A percentile compares a stretch with the other conserved stretches of the same genome.
Evolutionary conservation across 129 eudicot species (phyloP).

Genomic region (Tagetes erecta): DNA sequence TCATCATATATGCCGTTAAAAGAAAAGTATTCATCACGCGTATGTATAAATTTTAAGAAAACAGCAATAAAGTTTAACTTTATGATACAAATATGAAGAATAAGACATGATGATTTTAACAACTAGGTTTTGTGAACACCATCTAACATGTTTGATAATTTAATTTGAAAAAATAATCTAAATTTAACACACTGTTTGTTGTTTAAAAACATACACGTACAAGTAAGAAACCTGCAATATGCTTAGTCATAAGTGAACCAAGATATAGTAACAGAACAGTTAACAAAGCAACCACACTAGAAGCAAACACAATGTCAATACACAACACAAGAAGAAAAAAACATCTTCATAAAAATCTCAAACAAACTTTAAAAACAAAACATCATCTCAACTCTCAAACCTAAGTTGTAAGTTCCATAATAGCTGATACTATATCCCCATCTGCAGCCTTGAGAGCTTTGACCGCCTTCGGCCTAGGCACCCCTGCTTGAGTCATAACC

Average conservation of each 20-base stretch:
- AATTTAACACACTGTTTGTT: neutral
- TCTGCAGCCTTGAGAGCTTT: constrained; percentile 32
- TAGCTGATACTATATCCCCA: constrained; percentile 33
- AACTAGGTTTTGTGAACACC: no score
- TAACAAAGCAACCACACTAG: constrained; percentile 7
- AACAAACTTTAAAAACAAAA: constrained; percentile 13
- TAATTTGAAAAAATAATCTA: no score
- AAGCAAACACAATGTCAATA: constrained; percentile 12
- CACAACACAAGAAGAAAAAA: constrained; percentile 15
- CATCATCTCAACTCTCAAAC: neutral
- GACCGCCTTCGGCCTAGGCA: constrained; percentile 28
- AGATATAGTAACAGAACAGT: neutral
- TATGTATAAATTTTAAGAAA: no score
- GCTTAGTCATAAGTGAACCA: neutral
- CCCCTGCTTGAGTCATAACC: constrained; percentile 33
- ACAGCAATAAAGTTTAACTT: no score
- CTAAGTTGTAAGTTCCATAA: constrained; percentile 34
- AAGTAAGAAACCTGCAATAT: neutral
- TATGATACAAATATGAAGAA: no score
- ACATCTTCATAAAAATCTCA: constrained; percentile 20
- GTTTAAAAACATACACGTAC: neutral
- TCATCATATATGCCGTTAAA: no score
- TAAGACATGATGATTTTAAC: no score
- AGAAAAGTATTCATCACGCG: no score
- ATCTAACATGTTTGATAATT: no score